phyloP scores from a whole-genome alignment of 495 filamentous ascomycete genomes.

The Aspergillus hancockii region DNA sequence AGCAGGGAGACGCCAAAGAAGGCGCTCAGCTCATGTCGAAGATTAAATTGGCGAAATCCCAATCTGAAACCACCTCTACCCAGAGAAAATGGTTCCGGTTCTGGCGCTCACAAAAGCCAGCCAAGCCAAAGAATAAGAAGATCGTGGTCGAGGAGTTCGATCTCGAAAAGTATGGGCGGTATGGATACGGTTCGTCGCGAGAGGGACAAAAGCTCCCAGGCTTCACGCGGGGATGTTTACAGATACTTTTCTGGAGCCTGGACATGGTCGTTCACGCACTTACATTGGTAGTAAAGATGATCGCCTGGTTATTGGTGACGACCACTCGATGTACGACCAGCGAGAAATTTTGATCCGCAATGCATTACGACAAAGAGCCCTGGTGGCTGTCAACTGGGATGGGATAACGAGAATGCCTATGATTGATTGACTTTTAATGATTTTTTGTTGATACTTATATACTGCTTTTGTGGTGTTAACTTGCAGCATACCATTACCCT shows the following conservation, averaged over 20 bases:
- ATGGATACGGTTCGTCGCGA: constrained; percentile 33
- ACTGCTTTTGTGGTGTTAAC: not conserved
- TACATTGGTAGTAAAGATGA: constrained; percentile 36
- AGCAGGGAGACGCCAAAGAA: constrained; percentile 42
- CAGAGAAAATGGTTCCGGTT: constrained; percentile 25
- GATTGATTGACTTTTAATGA: not conserved
- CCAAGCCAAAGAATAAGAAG: constrained; percentile 24
- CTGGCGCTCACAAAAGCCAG: constrained; percentile 16
- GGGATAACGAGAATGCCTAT: not conserved
- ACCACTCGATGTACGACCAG: constrained; percentile 41
- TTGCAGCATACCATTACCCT: not conserved
- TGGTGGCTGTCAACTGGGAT: not conserved
- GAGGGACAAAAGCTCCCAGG: constrained; percentile 43
- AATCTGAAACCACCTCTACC: constrained; percentile 1
- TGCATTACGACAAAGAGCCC: not conserved
- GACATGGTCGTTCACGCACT: constrained; percentile 38
- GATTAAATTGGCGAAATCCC: constrained; percentile 23
- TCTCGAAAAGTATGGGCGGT: constrained; percentile 46
- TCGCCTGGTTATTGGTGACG: constrained; percentile 44
- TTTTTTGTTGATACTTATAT: not conserved
- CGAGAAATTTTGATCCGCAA: constrained; percentile 34
- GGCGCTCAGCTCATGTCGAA: constrained; percentile 35
- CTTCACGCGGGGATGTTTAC: constrained; percentile 33
- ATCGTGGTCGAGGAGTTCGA: constrained; percentile 47
- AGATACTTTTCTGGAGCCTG: constrained; percentile 41